Percentiles rank a stretch among this genome's conserved stretches.
Conservation (phyloP, 2,329 filamentous ascomycete genomes). For the Sclerotinia nivalis region DNA sequence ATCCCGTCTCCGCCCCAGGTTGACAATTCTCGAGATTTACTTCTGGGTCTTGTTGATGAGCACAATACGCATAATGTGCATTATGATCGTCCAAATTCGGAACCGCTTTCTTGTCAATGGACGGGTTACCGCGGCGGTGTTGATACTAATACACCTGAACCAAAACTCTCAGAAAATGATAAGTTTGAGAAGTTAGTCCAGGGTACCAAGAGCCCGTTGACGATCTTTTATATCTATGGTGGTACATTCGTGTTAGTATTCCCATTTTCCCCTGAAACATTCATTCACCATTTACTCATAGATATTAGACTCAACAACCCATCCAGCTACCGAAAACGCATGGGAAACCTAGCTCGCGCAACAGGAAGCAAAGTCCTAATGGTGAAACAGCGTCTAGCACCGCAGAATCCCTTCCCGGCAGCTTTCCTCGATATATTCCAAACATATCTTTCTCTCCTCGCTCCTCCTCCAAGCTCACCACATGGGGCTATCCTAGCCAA, state of each 20-base stretch:
- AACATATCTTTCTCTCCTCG: conserved; percentile 3
- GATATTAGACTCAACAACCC: neutral
- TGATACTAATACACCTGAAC: neutral
- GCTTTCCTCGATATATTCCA: conserved; percentile 13
- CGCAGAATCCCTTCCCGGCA: conserved; percentile 11
- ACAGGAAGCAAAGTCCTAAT: neutral
- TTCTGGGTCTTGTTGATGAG: neutral
- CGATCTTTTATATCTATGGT: neutral
- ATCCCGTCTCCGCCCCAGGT: neutral
- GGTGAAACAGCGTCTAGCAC: conserved; percentile 6
- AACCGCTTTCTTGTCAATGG: neutral
- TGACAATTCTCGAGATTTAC: conserved; percentile 3
- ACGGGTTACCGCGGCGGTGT: neutral
- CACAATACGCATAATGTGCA: neutral
- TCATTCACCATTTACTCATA: neutral
- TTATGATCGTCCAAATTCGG: neutral
- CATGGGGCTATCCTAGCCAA: neutral
- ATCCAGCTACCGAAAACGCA: neutral
- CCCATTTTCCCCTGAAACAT: neutral
- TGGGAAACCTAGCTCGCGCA: neutral
- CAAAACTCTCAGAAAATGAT: neutral
- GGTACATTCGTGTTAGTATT: neutral
- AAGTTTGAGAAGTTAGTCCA: neutral
- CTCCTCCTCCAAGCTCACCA: neutral
- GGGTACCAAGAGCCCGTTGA: neutral